Conservation (phyloP, 2,329 filamentous ascomycete genomes). For the Fusarium nanum region DNA sequence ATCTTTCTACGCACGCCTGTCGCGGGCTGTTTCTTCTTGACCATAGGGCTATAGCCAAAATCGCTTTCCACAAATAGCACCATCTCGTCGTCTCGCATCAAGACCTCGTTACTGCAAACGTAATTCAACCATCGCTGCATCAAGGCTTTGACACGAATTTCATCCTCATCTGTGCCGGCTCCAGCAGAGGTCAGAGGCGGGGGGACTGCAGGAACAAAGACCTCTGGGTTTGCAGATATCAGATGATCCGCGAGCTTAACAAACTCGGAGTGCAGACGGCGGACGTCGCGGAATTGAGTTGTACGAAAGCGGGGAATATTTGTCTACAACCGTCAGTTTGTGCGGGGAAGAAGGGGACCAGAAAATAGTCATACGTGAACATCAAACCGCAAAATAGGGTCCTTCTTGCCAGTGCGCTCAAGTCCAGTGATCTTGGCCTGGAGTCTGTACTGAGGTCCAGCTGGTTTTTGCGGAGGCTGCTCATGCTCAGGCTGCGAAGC, state of each 20-base stretch:
- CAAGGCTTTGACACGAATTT: conserved; percentile 85
- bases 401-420: conserved; percentile 93
- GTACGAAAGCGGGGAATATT: conserved; percentile 98
- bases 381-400: conserved; percentile 93
- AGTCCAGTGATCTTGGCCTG: conserved; percentile 95
- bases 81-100: conserved; percentile 97
- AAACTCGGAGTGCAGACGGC: conserved; percentile 95
- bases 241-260: conserved; percentile 95
- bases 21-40: conserved; percentile 95
- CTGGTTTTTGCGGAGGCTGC: conserved; percentile 66
- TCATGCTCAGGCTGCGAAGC: conserved; percentile 49
- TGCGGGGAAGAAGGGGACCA: not conserved
- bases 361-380: conserved; percentile 76
- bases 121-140: conserved; percentile 97
- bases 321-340: conserved; percentile 70
- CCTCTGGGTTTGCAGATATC: conserved; percentile 97
- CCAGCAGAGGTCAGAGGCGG: conserved; percentile 95
- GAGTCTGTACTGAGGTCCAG: conserved; percentile 81
- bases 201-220: conserved; percentile 92
- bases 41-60: conserved; percentile 96
- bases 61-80: conserved; percentile 99
- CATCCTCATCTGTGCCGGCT: conserved; percentile 95
- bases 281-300: conserved; percentile 97
- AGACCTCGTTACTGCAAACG: conserved; percentile 89
- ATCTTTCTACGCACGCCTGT: conserved; percentile 95